Evolutionary conservation across 2,329 filamentous ascomycete genomes (phyloP), one percentile per base, ranked within the genome.

Genomic region (Microsporum ferrugineum): DNA sequence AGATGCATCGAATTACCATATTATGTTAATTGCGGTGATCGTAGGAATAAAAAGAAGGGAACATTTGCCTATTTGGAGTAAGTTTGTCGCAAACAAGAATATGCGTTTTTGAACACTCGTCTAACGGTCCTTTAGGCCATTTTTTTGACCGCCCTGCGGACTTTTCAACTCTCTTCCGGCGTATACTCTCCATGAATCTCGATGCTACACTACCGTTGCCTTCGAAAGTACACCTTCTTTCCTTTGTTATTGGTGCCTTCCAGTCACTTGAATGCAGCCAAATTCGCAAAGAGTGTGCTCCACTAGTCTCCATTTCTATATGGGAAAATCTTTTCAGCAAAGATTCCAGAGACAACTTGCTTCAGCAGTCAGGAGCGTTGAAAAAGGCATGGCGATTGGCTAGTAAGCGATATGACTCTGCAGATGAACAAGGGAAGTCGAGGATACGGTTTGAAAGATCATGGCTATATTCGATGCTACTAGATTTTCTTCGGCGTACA

Each of bases 201-300:
- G 88, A 92, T 70, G 78, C 76, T 64, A 85, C 86, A 1, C 75
- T 91, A 23, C 80, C 86, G 27, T 76, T 82, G 41, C 77, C 80
- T 33, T 82, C 96, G 60, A 85, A 89, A 63, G 88, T 88, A 6
- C 86, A 95, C 59, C 82, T 97, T n/a, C 78, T 99, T 27, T 88
- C 84, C 29, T 97, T 97, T 74, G 81, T 97, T 64, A 95, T 95
- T 58, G 84, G 87, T 66, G 89, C 92, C 39, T 99, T 96, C 71
- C 91, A 97, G 73, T 96, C 91, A 55, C 80, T 99, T 36, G 95
- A 99, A 72, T 91, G 86, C 71, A 83, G 84, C 41, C 83, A 95
- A 61, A 88, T 99, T 57, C 86, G 94, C 64, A 97, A 96, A 73
- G 94, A 99, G 78, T 97, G 94, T 74, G 94, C 92, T 5, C 90